Evolutionary conservation across 2,329 filamentous ascomycete species (phyloP).

Genomic region (Periconia sp.): DNA sequence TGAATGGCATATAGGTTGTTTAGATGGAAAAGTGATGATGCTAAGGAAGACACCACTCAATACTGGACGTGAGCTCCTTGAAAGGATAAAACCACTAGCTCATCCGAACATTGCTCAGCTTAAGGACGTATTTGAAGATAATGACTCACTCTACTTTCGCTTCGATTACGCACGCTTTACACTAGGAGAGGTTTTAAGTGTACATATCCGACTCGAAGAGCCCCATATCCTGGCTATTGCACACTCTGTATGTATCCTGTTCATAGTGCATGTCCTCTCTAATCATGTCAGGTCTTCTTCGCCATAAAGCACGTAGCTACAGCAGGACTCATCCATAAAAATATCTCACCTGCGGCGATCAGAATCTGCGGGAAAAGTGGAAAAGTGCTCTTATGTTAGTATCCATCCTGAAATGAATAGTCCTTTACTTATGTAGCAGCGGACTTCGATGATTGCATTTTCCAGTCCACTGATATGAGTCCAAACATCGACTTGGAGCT

Average conservation of each 20-base stretch:
- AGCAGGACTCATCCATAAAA: conserved; percentile 10
- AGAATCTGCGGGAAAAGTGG: conserved; percentile 7
- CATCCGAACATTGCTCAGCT: conserved; percentile 11
- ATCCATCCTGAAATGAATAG: background rate
- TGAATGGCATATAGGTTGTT: conserved; percentile 3
- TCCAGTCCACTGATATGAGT: conserved; percentile 1
- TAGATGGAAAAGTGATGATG: background rate
- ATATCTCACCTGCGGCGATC: conserved; percentile 7
- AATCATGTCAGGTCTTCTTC: conserved; percentile 8
- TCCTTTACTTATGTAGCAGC: background rate
- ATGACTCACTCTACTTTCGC: conserved; percentile 1
- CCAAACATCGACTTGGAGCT: conserved; percentile 12
- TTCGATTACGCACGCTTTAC: conserved; percentile 15
- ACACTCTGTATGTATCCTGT: conserved; percentile 2
- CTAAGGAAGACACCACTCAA: conserved; percentile 1
- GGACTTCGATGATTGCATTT: conserved; percentile 11
- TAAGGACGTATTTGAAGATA: conserved; percentile 6
- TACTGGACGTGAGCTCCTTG: conserved; percentile 1
- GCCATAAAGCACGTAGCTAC: conserved; percentile 13
- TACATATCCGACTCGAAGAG: conserved; percentile 12
- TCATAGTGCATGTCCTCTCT: background rate
- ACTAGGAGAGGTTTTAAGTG: conserved; percentile 12
- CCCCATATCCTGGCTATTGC: conserved; percentile 12
- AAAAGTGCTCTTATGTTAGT: conserved; percentile 7
- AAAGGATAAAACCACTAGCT: conserved; percentile 7